phyloP scores from a whole-genome alignment of 2,329 filamentous ascomycete genomes.

The Aschersonia sp. region DNA sequence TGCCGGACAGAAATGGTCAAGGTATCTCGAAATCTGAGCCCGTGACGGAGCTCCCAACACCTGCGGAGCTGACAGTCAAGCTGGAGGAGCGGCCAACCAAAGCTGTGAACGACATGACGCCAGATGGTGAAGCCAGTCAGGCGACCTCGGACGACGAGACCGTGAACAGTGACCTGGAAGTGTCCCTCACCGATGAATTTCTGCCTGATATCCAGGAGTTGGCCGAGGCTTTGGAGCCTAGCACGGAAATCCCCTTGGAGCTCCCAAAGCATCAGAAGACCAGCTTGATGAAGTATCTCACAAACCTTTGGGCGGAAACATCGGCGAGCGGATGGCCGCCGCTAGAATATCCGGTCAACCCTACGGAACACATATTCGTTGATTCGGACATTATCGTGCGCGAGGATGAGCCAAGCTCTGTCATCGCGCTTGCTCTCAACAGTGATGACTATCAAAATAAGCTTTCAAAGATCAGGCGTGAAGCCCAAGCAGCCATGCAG shows the following conservation, averaged over 20 bases:
- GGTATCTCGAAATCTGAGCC: slow-evolving; percentile 10
- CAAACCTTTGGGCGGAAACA: slow-evolving; percentile 96
- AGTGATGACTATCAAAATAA: slow-evolving; percentile 80
- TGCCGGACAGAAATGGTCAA: slow-evolving; percentile 6
- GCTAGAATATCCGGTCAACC: slow-evolving; percentile 79
- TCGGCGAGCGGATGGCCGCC: slow-evolving; percentile 90
- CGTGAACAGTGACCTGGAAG: slow-evolving; percentile 57
- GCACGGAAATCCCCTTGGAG: slow-evolving; percentile 49
- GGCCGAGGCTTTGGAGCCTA: slow-evolving; percentile 46
- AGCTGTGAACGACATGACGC: slow-evolving; percentile 14
- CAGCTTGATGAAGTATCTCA: slow-evolving; percentile 87
- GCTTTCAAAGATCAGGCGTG: slow-evolving; percentile 49
- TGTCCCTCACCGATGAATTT: slow-evolving; percentile 53
- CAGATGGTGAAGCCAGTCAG: slow-evolving; percentile 21
- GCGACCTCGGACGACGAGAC: slow-evolving; percentile 58
- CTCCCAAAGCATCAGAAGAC: slow-evolving; percentile 87
- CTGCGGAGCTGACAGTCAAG: slow-evolving; percentile 9
- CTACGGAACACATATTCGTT: slow-evolving; percentile 88
- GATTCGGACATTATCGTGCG: slow-evolving; percentile 95
- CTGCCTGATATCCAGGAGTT: slow-evolving; percentile 48
- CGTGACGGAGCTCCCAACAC: slow-evolving; percentile 7
- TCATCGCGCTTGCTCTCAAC: slow-evolving; percentile 84
- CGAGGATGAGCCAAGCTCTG: slow-evolving; percentile 91
- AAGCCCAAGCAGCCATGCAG: slow-evolving; percentile 28
- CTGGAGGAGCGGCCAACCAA: slow-evolving; percentile 11